Evolutionary conservation across 768 basidiomycete species (phyloP).

Genomic region (Naematelia aurantialba): DNA sequence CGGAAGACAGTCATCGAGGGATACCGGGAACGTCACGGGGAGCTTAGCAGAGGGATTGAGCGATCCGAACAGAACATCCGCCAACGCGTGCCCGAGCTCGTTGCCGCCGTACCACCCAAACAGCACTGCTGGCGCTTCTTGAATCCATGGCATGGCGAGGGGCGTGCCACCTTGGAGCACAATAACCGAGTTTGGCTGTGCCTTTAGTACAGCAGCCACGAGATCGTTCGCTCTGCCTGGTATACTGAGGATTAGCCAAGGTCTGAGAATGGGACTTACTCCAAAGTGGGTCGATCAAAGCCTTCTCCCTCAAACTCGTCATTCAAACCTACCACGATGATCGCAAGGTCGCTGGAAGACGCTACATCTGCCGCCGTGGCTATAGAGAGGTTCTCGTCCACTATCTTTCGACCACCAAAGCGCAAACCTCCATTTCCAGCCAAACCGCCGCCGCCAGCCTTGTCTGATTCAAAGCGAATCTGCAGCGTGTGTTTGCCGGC

Average conservation of each 20-base stretch:
- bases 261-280: too few species aligned
- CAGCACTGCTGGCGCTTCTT: slow-evolving; percentile 56
- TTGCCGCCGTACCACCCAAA: slow-evolving; percentile 53
- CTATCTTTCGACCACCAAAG: slow-evolving; percentile 65
- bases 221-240: slow-evolving; percentile 30
- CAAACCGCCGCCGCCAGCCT: too few species aligned
- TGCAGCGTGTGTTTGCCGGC: neutral
- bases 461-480: too few species aligned
- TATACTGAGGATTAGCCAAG: too few species aligned
- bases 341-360: slow-evolving; percentile 53
- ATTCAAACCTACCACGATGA: slow-evolving; percentile 11
- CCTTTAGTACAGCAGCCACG: too few species aligned
- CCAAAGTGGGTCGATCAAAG: slow-evolving; percentile 61
- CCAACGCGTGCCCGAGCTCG: slow-evolving; percentile 34
- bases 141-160: slow-evolving; percentile 68
- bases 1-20: too few species aligned
- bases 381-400: slow-evolving; percentile 59
- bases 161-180: slow-evolving; percentile 40
- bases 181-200: slow-evolving; percentile 23
- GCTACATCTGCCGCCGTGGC: slow-evolving; percentile 59
- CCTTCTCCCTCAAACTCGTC: slow-evolving; percentile 52
- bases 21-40: slow-evolving; percentile 56
- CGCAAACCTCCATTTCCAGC: slow-evolving; percentile 55
- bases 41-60: slow-evolving; percentile 38
- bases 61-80: slow-evolving; percentile 39